These are phyloP conservation scores for Colletotrichum sp. DNA, from an alignment of 2,329 filamentous ascomycete genomes.

Conservation along the genomic window DNA sequence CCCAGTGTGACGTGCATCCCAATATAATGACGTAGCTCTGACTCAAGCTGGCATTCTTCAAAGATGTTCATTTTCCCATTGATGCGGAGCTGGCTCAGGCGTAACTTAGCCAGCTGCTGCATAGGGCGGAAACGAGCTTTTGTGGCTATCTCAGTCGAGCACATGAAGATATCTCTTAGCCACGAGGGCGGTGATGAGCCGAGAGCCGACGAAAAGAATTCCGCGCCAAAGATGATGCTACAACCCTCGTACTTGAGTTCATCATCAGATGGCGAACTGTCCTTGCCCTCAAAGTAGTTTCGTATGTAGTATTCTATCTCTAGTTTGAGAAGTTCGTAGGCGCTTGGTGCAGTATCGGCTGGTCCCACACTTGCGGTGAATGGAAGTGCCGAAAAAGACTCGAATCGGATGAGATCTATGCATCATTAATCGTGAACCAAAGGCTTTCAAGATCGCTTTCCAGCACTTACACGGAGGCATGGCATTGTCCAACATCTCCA, in stretches of 20 bases:
- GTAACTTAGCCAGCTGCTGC: slow-evolving; percentile 24
- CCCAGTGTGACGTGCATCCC: slow-evolving; percentile 1
- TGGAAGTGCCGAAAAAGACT: background rate
- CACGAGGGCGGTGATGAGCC: slow-evolving; percentile 22
- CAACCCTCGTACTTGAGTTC: slow-evolving; percentile 29
- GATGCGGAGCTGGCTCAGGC: slow-evolving; percentile 27
- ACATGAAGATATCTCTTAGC: slow-evolving; percentile 30
- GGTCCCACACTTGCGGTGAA: slow-evolving; percentile 3
- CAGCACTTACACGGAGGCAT: slow-evolving; percentile 42
- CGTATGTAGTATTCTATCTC: slow-evolving; percentile 35
- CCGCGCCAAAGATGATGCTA: slow-evolving; percentile 31
- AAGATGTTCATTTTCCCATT: slow-evolving; percentile 32
- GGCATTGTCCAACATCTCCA: slow-evolving; percentile 43
- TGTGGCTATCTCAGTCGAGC: background rate
- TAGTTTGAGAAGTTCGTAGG: slow-evolving; percentile 41
- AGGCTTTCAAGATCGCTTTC: fast-evolving
- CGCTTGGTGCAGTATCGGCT: slow-evolving; percentile 25
- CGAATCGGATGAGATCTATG: slow-evolving; percentile 16
- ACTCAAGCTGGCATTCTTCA: slow-evolving; percentile 31
- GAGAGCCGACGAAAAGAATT: slow-evolving; percentile 16
- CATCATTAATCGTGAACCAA: background rate
- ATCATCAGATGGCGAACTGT: slow-evolving; percentile 22
- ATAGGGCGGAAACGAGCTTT: slow-evolving; percentile 28
- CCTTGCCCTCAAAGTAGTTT: slow-evolving; percentile 25
- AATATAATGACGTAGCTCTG: slow-evolving; percentile 8